Percentiles rank a stretch among this genome's conserved stretches.
These are phyloP conservation scores for Solanum paucissectum DNA, from an alignment of 257 asterid genomes.

Conservation along the genomic window DNA sequence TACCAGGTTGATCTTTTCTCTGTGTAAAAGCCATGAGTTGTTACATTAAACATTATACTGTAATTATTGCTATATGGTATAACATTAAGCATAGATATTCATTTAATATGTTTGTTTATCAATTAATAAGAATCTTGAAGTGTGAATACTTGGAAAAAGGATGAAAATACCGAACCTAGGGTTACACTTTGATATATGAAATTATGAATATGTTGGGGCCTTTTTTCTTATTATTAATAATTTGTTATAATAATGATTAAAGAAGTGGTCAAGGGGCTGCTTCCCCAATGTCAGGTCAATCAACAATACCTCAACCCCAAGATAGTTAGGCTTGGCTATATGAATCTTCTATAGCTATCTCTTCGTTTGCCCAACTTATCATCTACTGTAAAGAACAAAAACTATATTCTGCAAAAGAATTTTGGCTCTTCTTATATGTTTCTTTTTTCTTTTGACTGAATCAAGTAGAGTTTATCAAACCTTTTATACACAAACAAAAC, in stretches of 20 bases:
- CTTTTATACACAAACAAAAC: neutral
- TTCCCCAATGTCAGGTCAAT: neutral
- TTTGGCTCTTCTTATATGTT: neutral
- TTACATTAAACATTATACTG: neutral
- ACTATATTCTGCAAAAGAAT: neutral
- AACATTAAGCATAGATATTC: neutral
- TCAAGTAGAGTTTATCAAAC: neutral
- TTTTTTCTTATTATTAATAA: neutral
- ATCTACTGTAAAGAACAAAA: neutral
- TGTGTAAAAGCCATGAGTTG: neutral
- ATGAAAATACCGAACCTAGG: neutral
- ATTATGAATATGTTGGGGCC: neutral
- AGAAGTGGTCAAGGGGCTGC: neutral
- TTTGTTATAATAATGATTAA: neutral
- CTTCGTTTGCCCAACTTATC: neutral
- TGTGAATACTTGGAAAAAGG: neutral
- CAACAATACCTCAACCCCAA: neutral
- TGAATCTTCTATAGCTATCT: neutral
- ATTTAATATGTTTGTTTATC: neutral
- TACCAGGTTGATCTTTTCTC: neutral
- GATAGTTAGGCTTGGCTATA: too few relatives aligned
- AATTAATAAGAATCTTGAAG: neutral
- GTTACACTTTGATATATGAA: neutral
- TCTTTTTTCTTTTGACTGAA: neutral
- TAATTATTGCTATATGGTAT: neutral